Evolutionary conservation across 1,139 yeast genomes (phyloP).

Genomic region (Lodderomyces orthopsilosis): DNA sequence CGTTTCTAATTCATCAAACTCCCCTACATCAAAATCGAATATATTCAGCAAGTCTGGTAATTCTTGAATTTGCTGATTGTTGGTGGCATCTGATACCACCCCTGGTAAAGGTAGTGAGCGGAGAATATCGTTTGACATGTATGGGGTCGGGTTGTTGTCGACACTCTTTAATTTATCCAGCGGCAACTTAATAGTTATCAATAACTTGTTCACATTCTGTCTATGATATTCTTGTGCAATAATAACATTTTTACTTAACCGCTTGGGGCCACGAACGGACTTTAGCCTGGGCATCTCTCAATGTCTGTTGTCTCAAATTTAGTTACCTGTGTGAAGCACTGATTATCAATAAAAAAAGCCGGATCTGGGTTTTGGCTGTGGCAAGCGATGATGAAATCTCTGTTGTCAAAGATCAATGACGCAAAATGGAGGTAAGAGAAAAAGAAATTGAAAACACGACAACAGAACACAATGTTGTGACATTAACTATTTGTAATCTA

Average conservation of each 20-base stretch:
- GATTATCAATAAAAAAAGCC: neutral
- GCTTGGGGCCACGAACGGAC: constrained; percentile 1
- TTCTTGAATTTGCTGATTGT: neutral
- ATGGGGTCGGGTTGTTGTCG: neutral
- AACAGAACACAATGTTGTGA: no score
- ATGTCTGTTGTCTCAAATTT: no score
- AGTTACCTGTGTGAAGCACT: neutral
- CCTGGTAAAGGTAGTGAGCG: neutral
- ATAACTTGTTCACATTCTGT: neutral
- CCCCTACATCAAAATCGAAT: neutral
- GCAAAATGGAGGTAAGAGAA: neutral
- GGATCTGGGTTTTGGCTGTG: neutral
- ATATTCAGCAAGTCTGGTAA: neutral
- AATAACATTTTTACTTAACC: neutral
- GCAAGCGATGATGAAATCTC: neutral
- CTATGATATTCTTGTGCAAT: constrained; percentile 1
- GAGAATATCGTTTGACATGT: neutral
- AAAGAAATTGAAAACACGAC: neutral
- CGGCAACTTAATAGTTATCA: constrained; percentile 2
- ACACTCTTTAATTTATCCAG: neutral
- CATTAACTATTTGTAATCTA: neutral
- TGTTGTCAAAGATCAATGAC: neutral
- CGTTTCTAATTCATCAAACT: neutral
- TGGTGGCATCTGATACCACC: neutral
- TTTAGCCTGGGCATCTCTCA: constrained; percentile 1